phyloP scores from a whole-genome alignment of 345 rosid species.

The Gossypium thurberi region DNA sequence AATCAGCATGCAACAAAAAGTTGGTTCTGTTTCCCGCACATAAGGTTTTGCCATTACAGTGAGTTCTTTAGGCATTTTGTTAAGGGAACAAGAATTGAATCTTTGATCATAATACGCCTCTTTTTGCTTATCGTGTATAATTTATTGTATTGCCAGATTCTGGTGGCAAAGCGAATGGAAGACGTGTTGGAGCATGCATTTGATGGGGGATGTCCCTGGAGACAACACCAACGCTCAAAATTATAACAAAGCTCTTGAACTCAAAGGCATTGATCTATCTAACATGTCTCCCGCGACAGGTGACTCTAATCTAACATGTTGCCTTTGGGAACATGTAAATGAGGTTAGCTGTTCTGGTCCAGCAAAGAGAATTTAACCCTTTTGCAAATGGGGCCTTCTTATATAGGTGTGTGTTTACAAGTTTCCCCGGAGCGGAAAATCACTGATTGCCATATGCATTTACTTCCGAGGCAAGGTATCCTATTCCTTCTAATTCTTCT shows the following conservation, averaged over 20 bases:
- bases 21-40: neutral
- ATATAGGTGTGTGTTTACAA: neutral
- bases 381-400: neutral
- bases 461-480: constrained; percentile 1
- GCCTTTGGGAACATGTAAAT: constrained; percentile 3
- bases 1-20: neutral
- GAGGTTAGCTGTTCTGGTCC: neutral
- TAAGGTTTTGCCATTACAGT: neutral
- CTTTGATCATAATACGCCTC: neutral
- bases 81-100: neutral
- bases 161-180: constrained; percentile 85
- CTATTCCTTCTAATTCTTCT: neutral
- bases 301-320: constrained; percentile 3
- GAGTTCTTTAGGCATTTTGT: neutral
- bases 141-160: constrained; percentile 37
- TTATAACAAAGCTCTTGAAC: constrained; percentile 40
- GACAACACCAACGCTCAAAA: constrained; percentile 44
- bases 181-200: constrained; percentile 91
- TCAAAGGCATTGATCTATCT: neutral
- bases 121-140: neutral
- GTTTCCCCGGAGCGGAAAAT: neutral
- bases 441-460: neutral
- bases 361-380: neutral
- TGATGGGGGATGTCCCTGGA: constrained; percentile 97
- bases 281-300: neutral